A percentile compares a stretch with the other conserved stretches of the same genome.
phyloP scores from a whole-genome alignment of 495 filamentous ascomycete genomes.

The Neurospora intermedia region DNA sequence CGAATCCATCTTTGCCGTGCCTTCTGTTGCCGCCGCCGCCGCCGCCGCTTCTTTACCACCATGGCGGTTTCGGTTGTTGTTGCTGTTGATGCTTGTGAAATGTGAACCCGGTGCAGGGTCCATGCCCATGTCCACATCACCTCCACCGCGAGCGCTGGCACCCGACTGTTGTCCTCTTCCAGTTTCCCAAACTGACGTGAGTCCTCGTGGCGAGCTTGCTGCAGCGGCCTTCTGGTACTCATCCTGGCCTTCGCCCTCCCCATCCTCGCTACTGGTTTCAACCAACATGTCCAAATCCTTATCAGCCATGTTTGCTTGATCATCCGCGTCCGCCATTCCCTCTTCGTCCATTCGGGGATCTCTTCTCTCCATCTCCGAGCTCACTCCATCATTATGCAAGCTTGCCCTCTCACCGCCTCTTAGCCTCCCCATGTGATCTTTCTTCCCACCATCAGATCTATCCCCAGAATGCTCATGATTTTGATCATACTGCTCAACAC shows the following conservation, averaged over 20 bases:
- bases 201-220: neutral
- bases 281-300: constrained; percentile 45
- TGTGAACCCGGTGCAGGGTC: neutral
- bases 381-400: neutral
- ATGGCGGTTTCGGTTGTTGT: neutral
- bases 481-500: neutral
- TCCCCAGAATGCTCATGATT: neutral
- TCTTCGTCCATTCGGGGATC: constrained; percentile 4
- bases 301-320: constrained; percentile 29
- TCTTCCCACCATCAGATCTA: neutral
- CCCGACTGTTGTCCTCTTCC: neutral
- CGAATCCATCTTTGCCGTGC: neutral
- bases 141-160: neutral
- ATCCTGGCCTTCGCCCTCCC: constrained; percentile 17
- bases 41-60: neutral
- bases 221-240: neutral
- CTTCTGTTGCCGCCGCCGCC: neutral
- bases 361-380: neutral
- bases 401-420: neutral
- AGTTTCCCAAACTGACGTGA: neutral
- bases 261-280: constrained; percentile 24
- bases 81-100: neutral
- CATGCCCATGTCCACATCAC: neutral
- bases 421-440: neutral
- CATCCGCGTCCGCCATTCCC: constrained; percentile 9